These are phyloP conservation scores for Sarocladium kiliense DNA, from an alignment of 2,329 filamentous ascomycete species.

Conservation along the genomic window DNA sequence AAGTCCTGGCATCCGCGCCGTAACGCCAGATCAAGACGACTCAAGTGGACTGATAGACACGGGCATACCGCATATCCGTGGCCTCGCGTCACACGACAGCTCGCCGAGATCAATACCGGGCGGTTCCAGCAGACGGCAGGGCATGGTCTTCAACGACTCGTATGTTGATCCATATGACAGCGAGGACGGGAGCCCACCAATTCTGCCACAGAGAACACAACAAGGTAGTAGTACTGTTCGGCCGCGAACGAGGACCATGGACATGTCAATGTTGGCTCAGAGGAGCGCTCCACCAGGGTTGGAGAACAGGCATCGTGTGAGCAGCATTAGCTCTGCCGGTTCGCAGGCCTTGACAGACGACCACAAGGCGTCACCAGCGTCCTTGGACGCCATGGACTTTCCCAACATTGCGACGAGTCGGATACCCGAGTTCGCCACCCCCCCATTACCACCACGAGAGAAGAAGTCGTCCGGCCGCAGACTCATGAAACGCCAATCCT, in stretches of 20 bases:
- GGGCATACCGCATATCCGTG: constrained; percentile 17
- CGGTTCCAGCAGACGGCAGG: constrained; percentile 44
- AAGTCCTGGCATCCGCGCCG: constrained; percentile 49
- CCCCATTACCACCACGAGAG: constrained; percentile 25
- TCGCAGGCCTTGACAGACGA: constrained; percentile 50
- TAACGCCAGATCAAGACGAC: constrained; percentile 57
- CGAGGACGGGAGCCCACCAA: constrained; percentile 32
- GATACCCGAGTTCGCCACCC: constrained; percentile 28
- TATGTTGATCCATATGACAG: constrained; percentile 47
- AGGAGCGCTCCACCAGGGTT: constrained; percentile 28
- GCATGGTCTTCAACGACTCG: constrained; percentile 56
- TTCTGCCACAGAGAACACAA: constrained; percentile 15
- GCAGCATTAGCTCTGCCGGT: constrained; percentile 62
- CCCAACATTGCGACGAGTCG: constrained; percentile 30
- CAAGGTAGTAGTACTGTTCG: constrained; percentile 33
- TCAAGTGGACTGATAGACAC: constrained; percentile 12
- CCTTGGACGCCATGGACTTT: constrained; percentile 37
- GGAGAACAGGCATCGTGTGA: constrained; percentile 59
- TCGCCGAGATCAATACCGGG: constrained; percentile 26
- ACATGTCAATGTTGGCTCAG: constrained; percentile 47
- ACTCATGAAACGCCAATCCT: constrained; percentile 49
- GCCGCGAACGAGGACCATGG: constrained; percentile 54
- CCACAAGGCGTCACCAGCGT: constrained; percentile 33
- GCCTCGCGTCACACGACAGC: constrained; percentile 24
- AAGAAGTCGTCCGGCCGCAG: constrained; percentile 45